Conservation (phyloP, 1,284 basidiomycete genomes). For the Pholiota adiposa region DNA sequence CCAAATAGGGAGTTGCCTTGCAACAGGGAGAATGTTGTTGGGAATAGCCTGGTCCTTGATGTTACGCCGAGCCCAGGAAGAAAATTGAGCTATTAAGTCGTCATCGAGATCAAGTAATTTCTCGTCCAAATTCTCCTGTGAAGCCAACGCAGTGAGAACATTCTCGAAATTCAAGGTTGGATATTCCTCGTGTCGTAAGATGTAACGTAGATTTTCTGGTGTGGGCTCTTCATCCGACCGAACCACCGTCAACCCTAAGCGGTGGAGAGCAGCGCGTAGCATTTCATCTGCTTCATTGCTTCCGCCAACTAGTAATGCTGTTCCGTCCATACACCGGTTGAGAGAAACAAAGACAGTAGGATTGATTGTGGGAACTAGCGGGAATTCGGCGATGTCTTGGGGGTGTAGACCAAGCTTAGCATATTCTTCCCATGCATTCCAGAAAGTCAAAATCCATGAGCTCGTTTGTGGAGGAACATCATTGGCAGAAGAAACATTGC, state of each 20-base stretch:
- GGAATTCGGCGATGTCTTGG: conserved; percentile 25
- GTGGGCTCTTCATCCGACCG: conserved; percentile 16
- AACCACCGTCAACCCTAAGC: conserved; percentile 29
- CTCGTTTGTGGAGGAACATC: neutral
- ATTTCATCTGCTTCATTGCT: conserved; percentile 18
- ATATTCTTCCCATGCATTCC: conserved; percentile 27
- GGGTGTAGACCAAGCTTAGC: conserved; percentile 10
- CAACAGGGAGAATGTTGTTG: conserved; percentile 21
- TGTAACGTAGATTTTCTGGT: conserved; percentile 1
- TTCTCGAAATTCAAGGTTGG: conserved; percentile 10
- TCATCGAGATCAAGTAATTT: conserved; percentile 23
- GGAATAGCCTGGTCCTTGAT: conserved; percentile 20
- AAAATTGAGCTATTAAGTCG: conserved; percentile 24
- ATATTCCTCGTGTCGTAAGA: conserved; percentile 13
- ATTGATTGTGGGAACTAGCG: conserved; percentile 32
- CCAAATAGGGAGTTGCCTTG: conserved; percentile 39
- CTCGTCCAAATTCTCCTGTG: conserved; percentile 15
- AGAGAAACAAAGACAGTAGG: conserved; percentile 30
- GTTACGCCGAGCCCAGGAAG: conserved; percentile 31
- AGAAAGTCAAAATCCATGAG: conserved; percentile 30
- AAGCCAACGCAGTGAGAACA: conserved; percentile 22
- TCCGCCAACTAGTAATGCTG: conserved; percentile 23
- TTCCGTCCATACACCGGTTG: conserved; percentile 22
- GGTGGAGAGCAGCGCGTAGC: conserved; percentile 21
- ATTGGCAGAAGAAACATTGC: conserved; percentile 5